These are phyloP conservation scores for Kingdonia uniflora DNA, from an alignment of 164 flowering plant species.

Conservation along the genomic window DNA sequence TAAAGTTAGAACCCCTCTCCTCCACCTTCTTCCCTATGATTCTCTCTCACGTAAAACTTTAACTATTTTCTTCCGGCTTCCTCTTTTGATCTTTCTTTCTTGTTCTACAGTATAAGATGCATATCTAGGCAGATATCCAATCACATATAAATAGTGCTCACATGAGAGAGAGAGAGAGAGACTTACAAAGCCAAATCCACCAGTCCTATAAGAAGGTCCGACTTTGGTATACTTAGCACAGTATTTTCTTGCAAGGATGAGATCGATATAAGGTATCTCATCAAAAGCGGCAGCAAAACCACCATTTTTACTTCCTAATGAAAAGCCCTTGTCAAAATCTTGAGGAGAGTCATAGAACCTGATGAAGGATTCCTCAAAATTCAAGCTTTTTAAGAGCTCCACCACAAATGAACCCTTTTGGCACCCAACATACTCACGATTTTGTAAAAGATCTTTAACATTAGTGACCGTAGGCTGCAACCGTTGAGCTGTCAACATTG, in stretches of 20 bases:
- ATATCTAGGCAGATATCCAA: too few relatives aligned
- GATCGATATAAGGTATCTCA: constrained; percentile 19
- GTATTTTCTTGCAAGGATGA: constrained; percentile 8
- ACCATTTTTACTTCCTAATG: constrained; percentile 14
- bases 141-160: too few relatives aligned
- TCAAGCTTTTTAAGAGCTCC: constrained; percentile 4
- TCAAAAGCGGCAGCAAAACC: constrained; percentile 19
- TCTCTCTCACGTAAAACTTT: too few relatives aligned
- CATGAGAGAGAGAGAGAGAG: too few relatives aligned
- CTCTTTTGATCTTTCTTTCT: too few relatives aligned
- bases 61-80: too few relatives aligned
- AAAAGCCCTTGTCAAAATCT: constrained; percentile 17
- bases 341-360: constrained; percentile 8
- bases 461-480: constrained; percentile 32
- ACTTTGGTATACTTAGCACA: constrained; percentile 15
- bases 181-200: constrained; percentile 27
- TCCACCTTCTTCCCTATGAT: too few relatives aligned
- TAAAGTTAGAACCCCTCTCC: too few relatives aligned
- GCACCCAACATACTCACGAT: constrained; percentile 32
- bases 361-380: constrained; percentile 11
- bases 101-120: too few relatives aligned
- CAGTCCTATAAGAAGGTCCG: constrained; percentile 12
- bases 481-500: constrained; percentile 35
- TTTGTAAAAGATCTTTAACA: constrained; percentile 20
- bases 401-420: constrained; percentile 29